phyloP scores from a whole-genome alignment of 2,329 filamentous ascomycete genomes.

The Trichoderma breve region DNA sequence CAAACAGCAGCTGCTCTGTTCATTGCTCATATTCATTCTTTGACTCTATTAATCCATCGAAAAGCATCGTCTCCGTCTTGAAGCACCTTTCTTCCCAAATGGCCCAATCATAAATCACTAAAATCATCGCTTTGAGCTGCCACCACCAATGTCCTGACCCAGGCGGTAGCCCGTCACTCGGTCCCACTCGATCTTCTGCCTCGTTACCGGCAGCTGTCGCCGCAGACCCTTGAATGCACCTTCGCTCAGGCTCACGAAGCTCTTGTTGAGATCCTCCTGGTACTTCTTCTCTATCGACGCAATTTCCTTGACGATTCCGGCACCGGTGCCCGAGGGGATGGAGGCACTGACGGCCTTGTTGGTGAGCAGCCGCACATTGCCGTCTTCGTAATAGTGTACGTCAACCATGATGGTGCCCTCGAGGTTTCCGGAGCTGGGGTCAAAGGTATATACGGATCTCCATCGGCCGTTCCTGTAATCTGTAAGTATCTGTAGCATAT shows the following conservation, averaged over 20 bases:
- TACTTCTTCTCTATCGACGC: constrained; percentile 82
- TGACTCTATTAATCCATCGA: constrained; percentile 13
- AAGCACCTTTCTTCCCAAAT: constrained; percentile 5
- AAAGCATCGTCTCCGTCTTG: constrained; percentile 6
- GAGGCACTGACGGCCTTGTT: constrained; percentile 68
- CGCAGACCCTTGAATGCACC: constrained; percentile 92
- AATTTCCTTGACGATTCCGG: constrained; percentile 74
- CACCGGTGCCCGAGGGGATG: constrained; percentile 60
- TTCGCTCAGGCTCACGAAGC: constrained; percentile 85
- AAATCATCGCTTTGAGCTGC: constrained; percentile 55
- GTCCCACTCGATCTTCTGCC: constrained; percentile 99
- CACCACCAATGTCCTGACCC: constrained; percentile 74
- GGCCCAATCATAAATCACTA: not conserved
- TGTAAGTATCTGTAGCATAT: constrained; percentile 21
- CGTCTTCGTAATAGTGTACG: constrained; percentile 99
- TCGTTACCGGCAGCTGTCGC: constrained; percentile 89
- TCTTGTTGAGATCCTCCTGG: constrained; percentile 91
- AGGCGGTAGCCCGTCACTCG: constrained; percentile 91
- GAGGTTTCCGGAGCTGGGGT: constrained; percentile 65
- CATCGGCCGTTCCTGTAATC: constrained; percentile 82
- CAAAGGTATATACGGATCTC: constrained; percentile 82
- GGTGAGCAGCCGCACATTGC: constrained; percentile 92
- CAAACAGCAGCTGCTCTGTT: not conserved
- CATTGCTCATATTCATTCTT: constrained; percentile 14
- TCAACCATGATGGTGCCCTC: constrained; percentile 86